Evolutionary conservation across 179 eudicot species (phyloP).

Genomic region (Spinacia oleracea): DNA sequence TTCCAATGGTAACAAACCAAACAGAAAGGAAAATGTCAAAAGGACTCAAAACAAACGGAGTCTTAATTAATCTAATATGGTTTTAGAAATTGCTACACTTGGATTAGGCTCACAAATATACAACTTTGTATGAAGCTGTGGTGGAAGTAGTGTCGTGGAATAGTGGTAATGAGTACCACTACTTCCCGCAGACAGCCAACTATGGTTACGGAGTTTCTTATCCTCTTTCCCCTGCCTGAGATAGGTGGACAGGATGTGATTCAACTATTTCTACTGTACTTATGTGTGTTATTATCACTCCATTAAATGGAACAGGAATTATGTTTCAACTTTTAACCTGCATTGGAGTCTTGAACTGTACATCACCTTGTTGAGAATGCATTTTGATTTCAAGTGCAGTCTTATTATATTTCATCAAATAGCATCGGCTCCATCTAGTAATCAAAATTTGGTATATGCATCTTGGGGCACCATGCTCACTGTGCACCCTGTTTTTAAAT

Average conservation of each 20-base stretch:
- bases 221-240: neutral
- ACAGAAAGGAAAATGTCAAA: no score
- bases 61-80: no score
- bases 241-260: neutral
- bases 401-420: neutral
- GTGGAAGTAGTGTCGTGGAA: neutral
- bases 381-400: neutral
- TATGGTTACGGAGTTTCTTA: no score
- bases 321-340: neutral
- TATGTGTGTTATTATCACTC: neutral
- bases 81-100: neutral
- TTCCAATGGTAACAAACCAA: no score
- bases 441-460: no score
- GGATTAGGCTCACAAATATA: neutral
- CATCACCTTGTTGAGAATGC: neutral
- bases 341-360: neutral
- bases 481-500: no score
- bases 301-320: neutral
- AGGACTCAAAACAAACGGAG: no score
- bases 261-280: neutral
- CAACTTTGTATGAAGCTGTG: neutral
- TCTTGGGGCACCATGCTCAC: no score
- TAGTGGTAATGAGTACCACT: no score
- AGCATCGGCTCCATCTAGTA: neutral
- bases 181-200: neutral